phyloP scores from a whole-genome alignment of 2,329 filamentous ascomycete genomes.

The Elsinoe batatas region DNA sequence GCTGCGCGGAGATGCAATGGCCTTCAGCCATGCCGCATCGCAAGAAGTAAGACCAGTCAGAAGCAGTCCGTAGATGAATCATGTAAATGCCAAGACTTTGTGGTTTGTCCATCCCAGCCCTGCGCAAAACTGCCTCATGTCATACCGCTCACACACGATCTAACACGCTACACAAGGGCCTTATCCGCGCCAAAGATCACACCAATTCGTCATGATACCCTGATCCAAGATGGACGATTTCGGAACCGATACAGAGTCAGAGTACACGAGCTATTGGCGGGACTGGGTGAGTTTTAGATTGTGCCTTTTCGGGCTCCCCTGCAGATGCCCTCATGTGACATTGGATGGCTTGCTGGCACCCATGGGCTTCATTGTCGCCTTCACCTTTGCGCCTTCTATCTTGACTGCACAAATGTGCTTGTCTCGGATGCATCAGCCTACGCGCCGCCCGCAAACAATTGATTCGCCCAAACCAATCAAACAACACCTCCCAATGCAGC shows the following conservation, averaged over 20 bases:
- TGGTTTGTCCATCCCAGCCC: background rate
- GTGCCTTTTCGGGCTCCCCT: slow-evolving; percentile 8
- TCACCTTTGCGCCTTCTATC: slow-evolving; percentile 1
- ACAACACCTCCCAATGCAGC: background rate
- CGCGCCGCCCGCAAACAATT: background rate
- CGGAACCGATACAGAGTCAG: slow-evolving; percentile 93
- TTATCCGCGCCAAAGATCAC: background rate
- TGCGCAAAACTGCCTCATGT: background rate
- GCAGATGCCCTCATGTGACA: slow-evolving; percentile 9
- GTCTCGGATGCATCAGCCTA: background rate
- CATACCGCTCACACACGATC: background rate
- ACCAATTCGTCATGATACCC: slow-evolving; percentile 11
- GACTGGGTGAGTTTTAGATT: slow-evolving; percentile 71
- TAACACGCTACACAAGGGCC: background rate
- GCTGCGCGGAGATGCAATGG: too few species aligned
- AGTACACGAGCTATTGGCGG: slow-evolving; percentile 98
- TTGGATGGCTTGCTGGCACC: slow-evolving; percentile 1
- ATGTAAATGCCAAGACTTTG: slow-evolving; percentile 2
- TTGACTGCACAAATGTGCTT: background rate
- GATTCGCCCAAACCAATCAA: background rate
- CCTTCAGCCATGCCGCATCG: background rate
- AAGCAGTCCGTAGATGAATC: background rate
- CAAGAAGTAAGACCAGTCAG: background rate
- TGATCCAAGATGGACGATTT: slow-evolving; percentile 74
- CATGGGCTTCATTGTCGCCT: background rate